Base-by-base conservation (phyloP, 495 filamentous ascomycete genomes). In the Lasiosphaeriaceae sp. region DNA sequence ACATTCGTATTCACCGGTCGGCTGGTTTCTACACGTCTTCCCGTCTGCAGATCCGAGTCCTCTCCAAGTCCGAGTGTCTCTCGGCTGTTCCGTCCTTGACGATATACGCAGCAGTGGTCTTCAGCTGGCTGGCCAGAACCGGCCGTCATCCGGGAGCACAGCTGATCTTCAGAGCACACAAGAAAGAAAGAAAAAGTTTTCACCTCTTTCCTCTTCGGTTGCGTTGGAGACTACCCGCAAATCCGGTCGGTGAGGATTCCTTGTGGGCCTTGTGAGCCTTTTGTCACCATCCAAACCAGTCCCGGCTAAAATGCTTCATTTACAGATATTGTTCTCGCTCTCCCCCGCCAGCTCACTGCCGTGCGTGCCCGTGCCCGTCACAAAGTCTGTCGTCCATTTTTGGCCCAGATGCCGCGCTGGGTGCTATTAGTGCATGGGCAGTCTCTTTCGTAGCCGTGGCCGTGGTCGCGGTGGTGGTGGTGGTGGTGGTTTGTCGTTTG, bases 261-360 rank as follows among this genome's bases (percentile, higher is more conserved):
- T 41, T 24, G 44, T 31, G 53, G 41, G 49, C 55, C 55, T 37
- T 48, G 49, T 58, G 55, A 58, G 55, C 55, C 56, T 48, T 54
- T 21, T 43, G 44, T 49, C 47, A 16, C 49, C 50, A 54, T 44
- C 22, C 24, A 41, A 29, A 37, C 11, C n/a, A 12, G 17, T 44
- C 20, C 48, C 60, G 60, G 60, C 60, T 63, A 63, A 63, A 63
- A 24, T 31, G 45, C 37, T 43, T 63, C 56, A 63, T 63, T 59
- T 63, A 52, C 14, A 59, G 60, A 63, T 63, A 63, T 63, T 63
- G 50, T 2, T 31, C 26, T 31, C 26, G 26, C 22, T 50, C 21
- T 47, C 19, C 29, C 57, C 44, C 59, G 48, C 52, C 55, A 24
- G 52, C 34, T 54, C 55, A 62, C 52, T 55, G 37, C 52, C 39